These are phyloP conservation scores for Trypethelium eluteriae DNA, from an alignment of 495 filamentous ascomycete genomes.

Conservation along the genomic window DNA sequence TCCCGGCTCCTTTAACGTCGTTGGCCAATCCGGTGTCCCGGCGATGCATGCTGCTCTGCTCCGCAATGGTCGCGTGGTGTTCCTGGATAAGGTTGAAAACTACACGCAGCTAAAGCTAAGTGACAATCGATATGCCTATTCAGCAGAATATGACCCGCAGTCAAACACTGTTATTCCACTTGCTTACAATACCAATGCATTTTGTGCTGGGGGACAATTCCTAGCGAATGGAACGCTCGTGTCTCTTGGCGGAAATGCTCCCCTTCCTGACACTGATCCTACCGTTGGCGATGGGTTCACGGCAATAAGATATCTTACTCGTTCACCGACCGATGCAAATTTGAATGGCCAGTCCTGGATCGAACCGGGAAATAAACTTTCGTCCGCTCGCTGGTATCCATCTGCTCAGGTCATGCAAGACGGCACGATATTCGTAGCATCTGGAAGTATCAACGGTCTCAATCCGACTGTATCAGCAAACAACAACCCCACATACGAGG, in stretches of 20 bases:
- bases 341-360: constrained; percentile 47
- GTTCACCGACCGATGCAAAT: constrained; percentile 42
- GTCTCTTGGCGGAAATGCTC: constrained; percentile 52
- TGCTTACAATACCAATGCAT: constrained; percentile 52
- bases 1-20: constrained; percentile 42
- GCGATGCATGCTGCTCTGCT: constrained; percentile 57
- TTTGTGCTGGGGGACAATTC: constrained; percentile 56
- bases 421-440: constrained; percentile 51
- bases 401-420: constrained; percentile 52
- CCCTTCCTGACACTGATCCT: constrained; percentile 47
- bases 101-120: constrained; percentile 49
- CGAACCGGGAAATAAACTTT: constrained; percentile 50
- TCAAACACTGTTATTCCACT: constrained; percentile 45
- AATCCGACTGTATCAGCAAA: constrained; percentile 48
- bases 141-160: constrained; percentile 50
- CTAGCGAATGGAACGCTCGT: constrained; percentile 49
- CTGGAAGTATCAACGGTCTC: constrained; percentile 53
- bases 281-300: constrained; percentile 54
- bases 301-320: constrained; percentile 47
- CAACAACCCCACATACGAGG: constrained; percentile 60
- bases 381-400: constrained; percentile 52
- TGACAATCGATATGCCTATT: constrained; percentile 52
- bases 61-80: constrained; percentile 52
- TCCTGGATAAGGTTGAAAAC: constrained; percentile 58
- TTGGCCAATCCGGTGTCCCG: constrained; percentile 52